Percentiles rank a stretch among this genome's conserved stretches.
phyloP scores from a whole-genome alignment of 75 land plant species.

The Sequoiadendron giganteum region DNA sequence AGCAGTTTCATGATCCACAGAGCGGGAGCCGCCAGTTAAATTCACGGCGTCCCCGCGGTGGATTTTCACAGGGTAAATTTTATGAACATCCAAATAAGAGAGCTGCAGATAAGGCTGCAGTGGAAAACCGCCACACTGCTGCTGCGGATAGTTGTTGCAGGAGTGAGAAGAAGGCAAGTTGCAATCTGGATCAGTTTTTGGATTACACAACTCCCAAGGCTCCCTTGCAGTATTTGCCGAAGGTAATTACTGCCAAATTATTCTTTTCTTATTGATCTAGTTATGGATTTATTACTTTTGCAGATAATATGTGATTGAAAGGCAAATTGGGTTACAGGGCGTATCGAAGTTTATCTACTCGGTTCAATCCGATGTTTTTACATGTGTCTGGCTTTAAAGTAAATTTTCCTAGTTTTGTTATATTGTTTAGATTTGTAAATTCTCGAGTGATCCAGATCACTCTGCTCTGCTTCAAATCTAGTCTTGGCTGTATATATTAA shows the following conservation, averaged over 20 bases:
- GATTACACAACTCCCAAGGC: conserved; percentile 46
- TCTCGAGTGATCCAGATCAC: too few relatives aligned
- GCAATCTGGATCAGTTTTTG: conserved; percentile 62
- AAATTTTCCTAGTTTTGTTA: background rate
- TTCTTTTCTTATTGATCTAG: background rate
- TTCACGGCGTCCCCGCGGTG: background rate
- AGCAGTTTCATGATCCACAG: background rate
- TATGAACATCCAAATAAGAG: background rate
- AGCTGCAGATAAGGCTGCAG: background rate
- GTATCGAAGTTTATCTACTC: background rate
- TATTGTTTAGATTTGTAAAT: background rate
- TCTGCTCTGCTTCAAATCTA: too few relatives aligned
- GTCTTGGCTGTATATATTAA: too few relatives aligned
- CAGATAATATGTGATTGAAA: background rate
- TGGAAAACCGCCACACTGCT: background rate
- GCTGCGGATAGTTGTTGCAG: conserved; percentile 1
- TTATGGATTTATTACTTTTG: background rate
- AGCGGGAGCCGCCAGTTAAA: background rate
- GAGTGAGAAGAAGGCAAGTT: background rate
- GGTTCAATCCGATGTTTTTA: background rate
- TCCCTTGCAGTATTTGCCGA: conserved; percentile 48
- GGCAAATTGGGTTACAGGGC: background rate
- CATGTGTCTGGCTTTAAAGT: background rate
- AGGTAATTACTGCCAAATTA: conserved; percentile 25
- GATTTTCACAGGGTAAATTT: background rate